Evolutionary conservation across 2,329 filamentous ascomycete genomes (phyloP), one percentile per base, ranked within the genome.

Genomic region (Fusarium coicis): DNA sequence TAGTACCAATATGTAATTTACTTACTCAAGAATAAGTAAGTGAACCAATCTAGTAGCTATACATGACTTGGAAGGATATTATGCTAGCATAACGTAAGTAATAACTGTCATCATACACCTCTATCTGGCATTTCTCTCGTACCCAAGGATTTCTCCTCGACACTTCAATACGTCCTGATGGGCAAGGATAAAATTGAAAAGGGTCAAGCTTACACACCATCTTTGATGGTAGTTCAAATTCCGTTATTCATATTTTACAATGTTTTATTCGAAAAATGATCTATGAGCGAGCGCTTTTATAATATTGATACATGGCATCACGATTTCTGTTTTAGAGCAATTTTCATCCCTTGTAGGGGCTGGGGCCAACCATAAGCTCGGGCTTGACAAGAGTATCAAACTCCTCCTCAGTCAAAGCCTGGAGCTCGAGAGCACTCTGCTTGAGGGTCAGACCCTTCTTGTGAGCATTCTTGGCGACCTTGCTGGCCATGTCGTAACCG

Each of bases 401-500:
- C 81, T 96, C 95, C 80, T 93, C 93, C 80, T 92, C 91, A 74
- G 91, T 96, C 76, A 98, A 87, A 50, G 95, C 96, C 77, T 97
- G 90, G 75, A 99, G 89, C 87, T 98, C 94, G 88, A 98, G 91
- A 26, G 96, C 96, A 79, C 93, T 96, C 85, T 97, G 86, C 88
- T 98, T 98, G 66, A 99, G 89, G 30, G 95, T 98, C 57, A 96
- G 85, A 39, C 95, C 95, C 90, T 98, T 98, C 90, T 98, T 98
- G 87, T 99, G 96, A 21, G 96, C 96, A 81, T 99, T 97, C 92
- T 98, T 98, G 80, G 95, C 95, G 30, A 97, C 95, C 88, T 97
- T 97, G 84, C 92, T 95, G 58, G 95, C 95, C 93, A 97, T 97
- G 82, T 98, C 95, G 84, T 98, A 97, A 68, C 95, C 96, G 81